These are phyloP conservation scores for Ustilago tritici DNA, from an alignment of 1,284 basidiomycete species.

Conservation along the genomic window DNA sequence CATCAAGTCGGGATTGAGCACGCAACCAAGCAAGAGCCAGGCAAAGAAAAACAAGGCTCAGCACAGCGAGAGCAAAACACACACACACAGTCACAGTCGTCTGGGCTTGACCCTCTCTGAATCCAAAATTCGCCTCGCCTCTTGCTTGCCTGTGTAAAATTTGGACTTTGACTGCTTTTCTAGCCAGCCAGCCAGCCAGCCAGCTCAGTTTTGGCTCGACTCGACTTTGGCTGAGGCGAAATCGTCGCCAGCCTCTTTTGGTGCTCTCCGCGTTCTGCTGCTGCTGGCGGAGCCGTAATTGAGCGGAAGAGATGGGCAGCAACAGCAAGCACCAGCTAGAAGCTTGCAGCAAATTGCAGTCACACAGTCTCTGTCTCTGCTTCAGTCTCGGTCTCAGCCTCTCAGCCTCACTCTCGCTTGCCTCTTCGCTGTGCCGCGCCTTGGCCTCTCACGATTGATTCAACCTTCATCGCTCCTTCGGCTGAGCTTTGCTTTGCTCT, in stretches of 20 bases:
- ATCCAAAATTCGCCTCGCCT: background rate
- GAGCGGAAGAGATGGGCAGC: background rate
- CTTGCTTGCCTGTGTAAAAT: background rate
- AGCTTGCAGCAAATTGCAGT: slow-evolving; percentile 10
- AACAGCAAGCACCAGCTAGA: background rate
- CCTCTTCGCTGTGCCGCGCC: slow-evolving; percentile 1
- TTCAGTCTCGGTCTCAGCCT: slow-evolving; percentile 6
- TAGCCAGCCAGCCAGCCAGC: too few species aligned
- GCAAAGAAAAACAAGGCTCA: background rate
- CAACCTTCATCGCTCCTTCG: slow-evolving; percentile 1
- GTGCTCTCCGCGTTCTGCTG: background rate
- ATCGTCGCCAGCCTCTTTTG: background rate
- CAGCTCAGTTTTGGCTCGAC: too few species aligned
- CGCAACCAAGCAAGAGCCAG: background rate
- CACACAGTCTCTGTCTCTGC: background rate
- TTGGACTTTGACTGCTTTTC: background rate
- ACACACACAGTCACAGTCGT: background rate
- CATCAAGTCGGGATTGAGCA: background rate
- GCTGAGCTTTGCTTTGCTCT: background rate
- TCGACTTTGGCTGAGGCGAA: slow-evolving; percentile 2
- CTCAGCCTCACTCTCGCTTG: background rate
- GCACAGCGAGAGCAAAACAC: background rate
- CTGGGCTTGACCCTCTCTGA: too few species aligned
- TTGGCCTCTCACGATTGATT: background rate
- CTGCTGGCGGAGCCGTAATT: background rate